Conservation (phyloP, 2,329 filamentous ascomycete genomes). For the Pestalotiopsis sp. region DNA sequence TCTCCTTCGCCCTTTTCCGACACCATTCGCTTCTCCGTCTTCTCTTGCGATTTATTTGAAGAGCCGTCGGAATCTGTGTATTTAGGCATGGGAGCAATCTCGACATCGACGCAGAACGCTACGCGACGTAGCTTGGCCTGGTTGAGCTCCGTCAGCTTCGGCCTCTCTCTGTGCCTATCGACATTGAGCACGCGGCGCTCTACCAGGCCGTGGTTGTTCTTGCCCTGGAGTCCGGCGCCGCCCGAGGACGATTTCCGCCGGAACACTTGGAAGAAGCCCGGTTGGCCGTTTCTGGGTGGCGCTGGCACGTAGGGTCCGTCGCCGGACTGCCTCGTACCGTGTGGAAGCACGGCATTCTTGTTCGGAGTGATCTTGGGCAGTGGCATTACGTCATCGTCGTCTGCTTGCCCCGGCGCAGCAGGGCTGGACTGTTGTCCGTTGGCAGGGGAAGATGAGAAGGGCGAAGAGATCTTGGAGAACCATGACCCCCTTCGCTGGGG, state of each 20-base stretch:
- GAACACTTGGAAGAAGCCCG: constrained; percentile 80
- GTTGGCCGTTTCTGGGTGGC: constrained; percentile 68
- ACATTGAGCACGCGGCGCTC: constrained; percentile 84
- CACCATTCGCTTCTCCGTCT: constrained; percentile 64
- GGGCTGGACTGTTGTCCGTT: constrained; percentile 25
- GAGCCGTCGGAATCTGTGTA: constrained; percentile 66
- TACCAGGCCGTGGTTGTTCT: constrained; percentile 69
- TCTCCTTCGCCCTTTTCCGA: constrained; percentile 75
- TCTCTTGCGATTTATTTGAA: constrained; percentile 52
- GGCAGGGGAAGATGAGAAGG: constrained; percentile 71
- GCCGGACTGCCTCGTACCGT: constrained; percentile 57
- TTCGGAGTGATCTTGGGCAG: constrained; percentile 51
- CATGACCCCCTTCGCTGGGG: constrained; percentile 73
- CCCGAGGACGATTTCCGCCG: constrained; percentile 77
- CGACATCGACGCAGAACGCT: constrained; percentile 95
- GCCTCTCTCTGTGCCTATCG: constrained; percentile 77
- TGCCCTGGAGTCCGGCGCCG: constrained; percentile 49
- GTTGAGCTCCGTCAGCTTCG: constrained; percentile 77
- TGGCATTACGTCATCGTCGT: constrained; percentile 40
- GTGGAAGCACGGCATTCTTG: constrained; percentile 63
- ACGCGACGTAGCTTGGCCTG: constrained; percentile 82
- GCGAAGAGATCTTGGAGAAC: constrained; percentile 92
- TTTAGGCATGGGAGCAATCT: constrained; percentile 86
- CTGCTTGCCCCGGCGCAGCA: constrained; percentile 32
- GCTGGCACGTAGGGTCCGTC: constrained; percentile 73